A percentile compares a stretch with the other conserved stretches of the same genome.
phyloP scores from a whole-genome alignment of 257 asterid species.

The Solanum pinnatisectum region DNA sequence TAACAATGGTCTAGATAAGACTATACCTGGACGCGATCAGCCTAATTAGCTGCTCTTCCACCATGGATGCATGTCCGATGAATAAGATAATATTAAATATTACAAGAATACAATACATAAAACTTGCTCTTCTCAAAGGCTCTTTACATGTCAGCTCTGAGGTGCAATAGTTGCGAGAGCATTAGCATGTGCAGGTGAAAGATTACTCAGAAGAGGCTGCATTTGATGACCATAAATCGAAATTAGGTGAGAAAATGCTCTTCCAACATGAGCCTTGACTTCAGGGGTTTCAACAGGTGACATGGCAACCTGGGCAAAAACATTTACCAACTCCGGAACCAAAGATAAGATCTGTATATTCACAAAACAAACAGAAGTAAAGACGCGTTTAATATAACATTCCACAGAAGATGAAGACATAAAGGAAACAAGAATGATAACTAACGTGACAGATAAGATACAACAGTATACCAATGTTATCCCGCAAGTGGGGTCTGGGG shows the following conservation, averaged over 20 bases:
- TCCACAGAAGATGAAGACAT: not conserved
- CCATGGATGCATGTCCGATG: not conserved
- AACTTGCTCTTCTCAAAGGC: not conserved
- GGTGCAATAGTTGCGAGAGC: slow-evolving; percentile 86
- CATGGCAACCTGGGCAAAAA: slow-evolving; percentile 80
- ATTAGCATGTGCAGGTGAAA: slow-evolving; percentile 74
- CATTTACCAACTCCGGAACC: slow-evolving; percentile 76
- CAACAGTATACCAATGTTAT: not conserved
- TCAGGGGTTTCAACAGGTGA: slow-evolving; percentile 83
- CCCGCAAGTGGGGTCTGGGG: not conserved
- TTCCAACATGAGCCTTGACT: slow-evolving; percentile 70
- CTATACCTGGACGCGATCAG: not conserved
- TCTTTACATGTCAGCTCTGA: slow-evolving; percentile 39
- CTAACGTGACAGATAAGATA: not conserved
- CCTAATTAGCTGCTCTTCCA: slow-evolving; percentile 7
- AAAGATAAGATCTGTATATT: slow-evolving; percentile 56
- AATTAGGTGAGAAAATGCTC: slow-evolving; percentile 85
- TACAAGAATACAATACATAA: not conserved
- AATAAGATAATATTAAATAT: not conserved
- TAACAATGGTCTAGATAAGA: not conserved
- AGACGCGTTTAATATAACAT: not conserved
- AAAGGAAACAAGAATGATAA: not conserved
- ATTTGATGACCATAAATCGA: slow-evolving; percentile 83
- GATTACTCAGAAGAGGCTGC: slow-evolving; percentile 84
- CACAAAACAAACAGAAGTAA: not conserved